phyloP scores from a whole-genome alignment of 2,329 filamentous ascomycete species.

The Phyllosticta capitalensis region DNA sequence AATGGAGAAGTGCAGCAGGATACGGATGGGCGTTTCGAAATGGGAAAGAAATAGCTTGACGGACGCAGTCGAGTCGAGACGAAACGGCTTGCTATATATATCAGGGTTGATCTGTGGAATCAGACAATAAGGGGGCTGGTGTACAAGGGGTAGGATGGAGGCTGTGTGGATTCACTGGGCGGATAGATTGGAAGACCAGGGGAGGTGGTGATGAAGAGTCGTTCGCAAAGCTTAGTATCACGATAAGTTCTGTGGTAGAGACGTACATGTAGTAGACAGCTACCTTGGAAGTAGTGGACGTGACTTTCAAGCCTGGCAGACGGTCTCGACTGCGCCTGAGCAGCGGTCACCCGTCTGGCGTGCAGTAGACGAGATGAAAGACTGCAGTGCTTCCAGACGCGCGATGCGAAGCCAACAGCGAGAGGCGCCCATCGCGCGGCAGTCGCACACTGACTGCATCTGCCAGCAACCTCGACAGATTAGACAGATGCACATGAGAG shows the following conservation, averaged over 20 bases:
- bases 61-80: neutral
- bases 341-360: neutral
- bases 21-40: neutral
- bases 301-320: neutral
- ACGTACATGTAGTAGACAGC: neutral
- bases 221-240: neutral
- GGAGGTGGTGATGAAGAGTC: neutral
- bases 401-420: neutral
- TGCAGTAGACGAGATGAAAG: neutral
- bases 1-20: neutral
- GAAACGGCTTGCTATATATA: neutral
- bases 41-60: neutral
- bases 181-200: neutral
- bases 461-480: too few relatives aligned
- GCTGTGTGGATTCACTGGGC: too few relatives aligned
- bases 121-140: neutral
- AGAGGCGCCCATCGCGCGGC: neutral
- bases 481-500: neutral
- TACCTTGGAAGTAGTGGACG: neutral
- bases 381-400: neutral
- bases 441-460: too few relatives aligned
- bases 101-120: neutral
- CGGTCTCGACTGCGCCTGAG: neutral
- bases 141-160: neutral
- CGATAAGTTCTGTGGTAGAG: neutral